Percentiles rank a stretch among this genome's conserved stretches.
Evolutionary conservation across 805 yeast species (phyloP).

Genomic region (Alloascoidea africana): DNA sequence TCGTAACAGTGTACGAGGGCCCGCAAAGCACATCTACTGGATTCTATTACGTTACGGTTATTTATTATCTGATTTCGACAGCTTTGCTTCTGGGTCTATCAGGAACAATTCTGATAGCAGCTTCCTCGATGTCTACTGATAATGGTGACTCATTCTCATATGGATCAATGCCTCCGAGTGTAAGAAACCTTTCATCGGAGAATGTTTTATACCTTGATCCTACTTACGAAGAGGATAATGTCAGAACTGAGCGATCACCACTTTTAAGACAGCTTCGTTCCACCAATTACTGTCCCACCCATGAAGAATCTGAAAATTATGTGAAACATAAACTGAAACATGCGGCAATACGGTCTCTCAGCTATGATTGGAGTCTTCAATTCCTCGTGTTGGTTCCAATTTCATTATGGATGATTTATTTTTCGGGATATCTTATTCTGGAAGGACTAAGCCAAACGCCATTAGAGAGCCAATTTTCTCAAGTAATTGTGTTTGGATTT

Average conservation of each 20-base stretch:
- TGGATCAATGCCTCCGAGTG: background rate
- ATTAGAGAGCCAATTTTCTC: slow-evolving; percentile 43
- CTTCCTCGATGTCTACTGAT: too few relatives aligned
- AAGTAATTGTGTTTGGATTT: slow-evolving; percentile 21
- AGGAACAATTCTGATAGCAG: background rate
- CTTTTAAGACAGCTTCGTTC: background rate
- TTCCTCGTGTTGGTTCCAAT: slow-evolving; percentile 55
- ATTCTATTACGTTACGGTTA: slow-evolving; percentile 24
- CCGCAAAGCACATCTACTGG: slow-evolving; percentile 20
- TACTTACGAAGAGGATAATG: slow-evolving; percentile 4
- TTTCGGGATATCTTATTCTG: slow-evolving; percentile 37
- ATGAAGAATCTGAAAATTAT: slow-evolving; percentile 4
- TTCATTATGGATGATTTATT: slow-evolving; percentile 36
- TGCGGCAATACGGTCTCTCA: slow-evolving; percentile 21
- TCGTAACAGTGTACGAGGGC: slow-evolving; percentile 32
- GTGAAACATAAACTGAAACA: slow-evolving; percentile 1
- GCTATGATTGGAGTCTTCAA: slow-evolving; percentile 76
- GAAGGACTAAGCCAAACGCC: slow-evolving; percentile 57
- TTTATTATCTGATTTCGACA: slow-evolving; percentile 21
- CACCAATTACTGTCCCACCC: slow-evolving; percentile 7
- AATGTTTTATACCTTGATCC: slow-evolving; percentile 5
- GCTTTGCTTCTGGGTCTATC: slow-evolving; percentile 26
- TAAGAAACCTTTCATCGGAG: slow-evolving; percentile 8
- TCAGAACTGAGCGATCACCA: slow-evolving; percentile 6
- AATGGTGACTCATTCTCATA: background rate